Evolutionary conservation across 768 basidiomycete species (phyloP), one percentile per base, ranked within the genome.

Genomic region (Boletus patriciae): DNA sequence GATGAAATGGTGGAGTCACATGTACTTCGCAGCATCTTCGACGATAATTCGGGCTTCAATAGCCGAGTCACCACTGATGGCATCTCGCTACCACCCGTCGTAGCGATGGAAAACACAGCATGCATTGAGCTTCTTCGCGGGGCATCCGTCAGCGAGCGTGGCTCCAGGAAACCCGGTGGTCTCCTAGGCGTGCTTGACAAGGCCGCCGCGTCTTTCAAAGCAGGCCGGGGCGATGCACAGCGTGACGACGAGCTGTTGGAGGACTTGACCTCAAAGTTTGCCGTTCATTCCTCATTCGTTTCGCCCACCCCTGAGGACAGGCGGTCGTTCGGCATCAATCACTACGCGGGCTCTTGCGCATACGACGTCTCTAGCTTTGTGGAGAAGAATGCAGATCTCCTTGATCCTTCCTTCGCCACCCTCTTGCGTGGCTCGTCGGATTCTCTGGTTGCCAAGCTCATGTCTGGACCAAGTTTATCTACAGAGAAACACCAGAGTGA

Each of bases 121-220:
- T 83, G 84, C 58, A 70, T 78, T 38, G 84, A 86, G 62, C 71
- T 88, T 47, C 74, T 88, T 23, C 79, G 85, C 29, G 86, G 86
- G 27, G 76, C 78, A 0, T 70, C 75, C 46, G 61, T 80, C 23
- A 76, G 72, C 40, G 78, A 82, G 36, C 74, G 77, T 38, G 73
- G 74, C 21, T 77, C 79, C 56, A 68, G 73, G 59, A 81, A 83
- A 66, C 83, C 84, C 4, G 79, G 76, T n/a, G 86, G 87, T 6
- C 57, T 88, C 34, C 64, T 86, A 3, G 86, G 83, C 19, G 70
- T 77, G 43, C 69, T 87, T 54, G 75, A 75, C 70, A 84, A 82
- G 66, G 79, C 82, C 0, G 75, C 75, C 50, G 72, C 76, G 21
- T 76, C 79, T 21, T 77, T 73, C 67, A 78, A 78, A 59, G 77